These are phyloP conservation scores for Ogataea ganodermae DNA, from an alignment of 805 yeast species.

Conservation along the genomic window DNA sequence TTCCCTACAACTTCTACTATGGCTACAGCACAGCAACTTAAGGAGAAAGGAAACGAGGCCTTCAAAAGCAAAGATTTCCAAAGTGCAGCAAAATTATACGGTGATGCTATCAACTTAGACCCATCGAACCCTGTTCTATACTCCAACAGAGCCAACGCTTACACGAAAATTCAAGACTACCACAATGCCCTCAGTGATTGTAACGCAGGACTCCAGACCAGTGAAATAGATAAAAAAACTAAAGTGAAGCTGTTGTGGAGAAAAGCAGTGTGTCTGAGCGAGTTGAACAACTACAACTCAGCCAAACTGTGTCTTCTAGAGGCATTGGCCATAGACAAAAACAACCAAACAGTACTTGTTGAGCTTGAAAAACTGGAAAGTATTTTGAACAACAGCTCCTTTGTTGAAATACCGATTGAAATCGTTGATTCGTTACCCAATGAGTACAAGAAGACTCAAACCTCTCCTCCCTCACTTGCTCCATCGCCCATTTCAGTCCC, in stretches of 20 bases:
- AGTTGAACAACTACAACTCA: conserved; percentile 33
- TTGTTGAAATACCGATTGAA: conserved; percentile 10
- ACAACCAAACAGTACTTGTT: conserved; percentile 9
- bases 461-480: background rate
- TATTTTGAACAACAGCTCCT: background rate
- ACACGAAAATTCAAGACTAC: conserved; percentile 52
- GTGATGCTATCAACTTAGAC: conserved; percentile 54
- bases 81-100: conserved; percentile 55
- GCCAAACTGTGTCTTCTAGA: conserved; percentile 33
- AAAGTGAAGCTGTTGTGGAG: conserved; percentile 55
- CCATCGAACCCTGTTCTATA: conserved; percentile 55
- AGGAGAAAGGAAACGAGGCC: conserved; percentile 53
- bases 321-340: conserved; percentile 24
- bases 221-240: conserved; percentile 32
- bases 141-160: conserved; percentile 73
- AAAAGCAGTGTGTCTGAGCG: conserved; percentile 43
- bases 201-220: conserved; percentile 44
- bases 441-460: background rate
- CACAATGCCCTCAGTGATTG: conserved; percentile 52
- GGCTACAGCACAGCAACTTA: conserved; percentile 35
- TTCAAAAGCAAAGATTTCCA: conserved; percentile 46
- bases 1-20: conserved; percentile 1
- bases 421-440: conserved; percentile 9
- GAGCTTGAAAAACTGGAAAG: conserved; percentile 5
- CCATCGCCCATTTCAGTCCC: background rate